A percentile compares a stretch with the other conserved stretches of the same genome.
phyloP scores from a whole-genome alignment of 129 eudicot genomes.

The Helianthus tuberosus region DNA sequence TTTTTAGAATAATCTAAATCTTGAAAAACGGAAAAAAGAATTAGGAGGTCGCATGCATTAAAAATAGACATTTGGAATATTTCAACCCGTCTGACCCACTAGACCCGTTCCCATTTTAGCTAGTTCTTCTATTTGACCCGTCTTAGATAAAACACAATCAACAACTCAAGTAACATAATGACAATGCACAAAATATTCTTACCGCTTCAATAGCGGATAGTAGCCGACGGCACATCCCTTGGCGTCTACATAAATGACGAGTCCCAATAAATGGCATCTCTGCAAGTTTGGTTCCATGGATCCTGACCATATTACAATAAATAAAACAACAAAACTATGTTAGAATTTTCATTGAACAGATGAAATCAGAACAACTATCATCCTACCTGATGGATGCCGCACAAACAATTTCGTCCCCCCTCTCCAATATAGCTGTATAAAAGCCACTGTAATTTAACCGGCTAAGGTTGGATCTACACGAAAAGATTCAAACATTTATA shows the following conservation, averaged over 20 bases:
- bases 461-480: constrained; percentile 70
- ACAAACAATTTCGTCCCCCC: constrained; percentile 74
- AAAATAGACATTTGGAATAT: neutral
- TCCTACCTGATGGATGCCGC: constrained; percentile 92
- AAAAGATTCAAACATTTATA: neutral
- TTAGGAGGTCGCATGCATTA: too few species aligned
- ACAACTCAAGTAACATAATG: neutral
- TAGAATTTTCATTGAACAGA: neutral
- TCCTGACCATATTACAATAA: constrained; percentile 40
- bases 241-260: constrained; percentile 86
- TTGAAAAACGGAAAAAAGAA: neutral
- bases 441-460: constrained; percentile 72
- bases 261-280: constrained; percentile 99
- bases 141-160: neutral
- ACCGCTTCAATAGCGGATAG: constrained; percentile 81
- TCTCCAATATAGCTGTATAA: constrained; percentile 76
- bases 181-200: constrained; percentile 19
- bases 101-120: neutral
- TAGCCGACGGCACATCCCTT: constrained; percentile 93
- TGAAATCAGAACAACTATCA: neutral
- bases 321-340: neutral
- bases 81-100: neutral
- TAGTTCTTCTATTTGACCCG: neutral
- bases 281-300: constrained; percentile 85
- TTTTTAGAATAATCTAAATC: neutral